phyloP scores from a whole-genome alignment of 2,329 filamentous ascomycete species.

The Cryphonectria parasitica region DNA sequence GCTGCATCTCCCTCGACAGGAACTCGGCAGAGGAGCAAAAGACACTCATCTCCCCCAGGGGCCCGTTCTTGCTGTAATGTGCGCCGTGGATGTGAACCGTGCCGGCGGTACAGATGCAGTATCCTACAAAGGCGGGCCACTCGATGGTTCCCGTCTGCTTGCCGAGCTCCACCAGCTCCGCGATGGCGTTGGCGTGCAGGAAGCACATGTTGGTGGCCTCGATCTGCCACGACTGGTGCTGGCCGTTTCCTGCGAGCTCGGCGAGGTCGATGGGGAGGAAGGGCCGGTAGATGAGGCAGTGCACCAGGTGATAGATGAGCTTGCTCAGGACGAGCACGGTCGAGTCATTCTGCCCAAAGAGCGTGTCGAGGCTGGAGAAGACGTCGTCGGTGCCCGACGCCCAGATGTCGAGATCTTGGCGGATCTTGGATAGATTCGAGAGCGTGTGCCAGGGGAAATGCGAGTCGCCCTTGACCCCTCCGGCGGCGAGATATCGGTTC shows the following conservation, averaged over 20 bases:
- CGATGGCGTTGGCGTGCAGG: constrained; percentile 84
- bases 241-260: constrained; percentile 77
- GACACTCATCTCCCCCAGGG: constrained; percentile 60
- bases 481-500: constrained; percentile 81
- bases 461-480: constrained; percentile 85
- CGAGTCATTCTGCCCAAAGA: constrained; percentile 79
- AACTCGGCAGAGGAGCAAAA: constrained; percentile 69
- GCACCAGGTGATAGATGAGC: constrained; percentile 82
- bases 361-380: constrained; percentile 73
- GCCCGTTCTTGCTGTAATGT: constrained; percentile 67
- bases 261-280: constrained; percentile 84
- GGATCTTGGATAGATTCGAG: constrained; percentile 83
- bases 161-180: constrained; percentile 79
- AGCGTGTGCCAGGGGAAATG: constrained; percentile 91
- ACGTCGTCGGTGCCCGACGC: constrained; percentile 79
- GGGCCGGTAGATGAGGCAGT: constrained; percentile 84
- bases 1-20: constrained; percentile 77
- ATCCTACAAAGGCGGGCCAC: constrained; percentile 86
- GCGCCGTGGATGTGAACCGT: constrained; percentile 88
- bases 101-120: constrained; percentile 83
- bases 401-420: constrained; percentile 84
- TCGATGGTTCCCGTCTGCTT: constrained; percentile 75
- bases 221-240: constrained; percentile 92
- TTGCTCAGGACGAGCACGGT: constrained; percentile 82
- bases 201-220: constrained; percentile 88